phyloP scores from a whole-genome alignment of 805 yeast genomes.

The Starmerella lactis-condensi region DNA sequence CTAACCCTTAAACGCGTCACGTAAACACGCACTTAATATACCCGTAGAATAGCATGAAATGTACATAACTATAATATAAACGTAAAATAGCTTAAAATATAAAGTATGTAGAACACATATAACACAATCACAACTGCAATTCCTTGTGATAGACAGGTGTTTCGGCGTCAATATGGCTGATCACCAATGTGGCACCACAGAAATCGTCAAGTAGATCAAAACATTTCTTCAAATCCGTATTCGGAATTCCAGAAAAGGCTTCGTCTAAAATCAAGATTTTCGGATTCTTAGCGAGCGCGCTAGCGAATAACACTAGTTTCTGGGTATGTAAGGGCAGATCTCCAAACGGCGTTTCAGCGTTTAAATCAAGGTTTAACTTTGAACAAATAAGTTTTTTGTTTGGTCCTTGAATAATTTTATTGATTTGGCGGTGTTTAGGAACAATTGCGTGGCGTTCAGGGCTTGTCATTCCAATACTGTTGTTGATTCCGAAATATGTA shows the following conservation, averaged over 20 bases:
- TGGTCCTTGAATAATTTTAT: slow-evolving; percentile 33
- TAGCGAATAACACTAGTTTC: slow-evolving; percentile 52
- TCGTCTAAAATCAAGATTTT: slow-evolving; percentile 69
- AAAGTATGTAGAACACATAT: too few species aligned
- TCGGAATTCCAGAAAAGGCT: slow-evolving; percentile 81
- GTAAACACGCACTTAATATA: too few species aligned
- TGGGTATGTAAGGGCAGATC: slow-evolving; percentile 53
- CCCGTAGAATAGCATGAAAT: too few species aligned
- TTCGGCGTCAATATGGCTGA: slow-evolving; percentile 73
- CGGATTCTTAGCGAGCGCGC: slow-evolving; percentile 68
- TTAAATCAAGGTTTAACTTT: slow-evolving; percentile 26
- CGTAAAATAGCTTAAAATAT: too few species aligned
- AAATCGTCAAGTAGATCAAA: slow-evolving; percentile 35
- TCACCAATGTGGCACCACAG: slow-evolving; percentile 55
- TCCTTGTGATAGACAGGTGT: slow-evolving; percentile 51
- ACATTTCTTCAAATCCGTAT: slow-evolving; percentile 36
- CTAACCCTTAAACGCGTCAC: too few species aligned
- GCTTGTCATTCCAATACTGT: slow-evolving; percentile 64
- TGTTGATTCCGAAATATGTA: slow-evolving; percentile 62
- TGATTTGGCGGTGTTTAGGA: slow-evolving; percentile 36
- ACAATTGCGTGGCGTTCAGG: slow-evolving; percentile 88
- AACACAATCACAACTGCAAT: too few species aligned
- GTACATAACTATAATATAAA: too few species aligned
- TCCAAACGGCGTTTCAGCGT: slow-evolving; percentile 26
- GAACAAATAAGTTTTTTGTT: slow-evolving; percentile 31